phyloP scores from a whole-genome alignment of 1,284 basidiomycete genomes.

The Cryptococcus sp. region DNA sequence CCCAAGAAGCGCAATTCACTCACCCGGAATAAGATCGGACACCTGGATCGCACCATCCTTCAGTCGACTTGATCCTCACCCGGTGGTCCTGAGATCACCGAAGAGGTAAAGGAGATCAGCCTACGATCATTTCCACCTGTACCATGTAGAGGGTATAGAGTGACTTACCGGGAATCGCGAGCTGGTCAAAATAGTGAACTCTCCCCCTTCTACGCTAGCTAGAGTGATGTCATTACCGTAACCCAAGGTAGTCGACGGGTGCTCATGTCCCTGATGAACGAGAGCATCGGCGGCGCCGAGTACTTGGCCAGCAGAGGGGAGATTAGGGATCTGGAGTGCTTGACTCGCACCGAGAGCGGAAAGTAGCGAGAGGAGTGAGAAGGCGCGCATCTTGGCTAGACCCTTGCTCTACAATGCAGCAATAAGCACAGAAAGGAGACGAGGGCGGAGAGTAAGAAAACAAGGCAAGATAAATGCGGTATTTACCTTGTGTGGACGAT shows the following conservation, averaged over 20 bases:
- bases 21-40: constrained; percentile 46
- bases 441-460: no score
- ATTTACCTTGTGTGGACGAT: no score
- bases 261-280: constrained; percentile 17
- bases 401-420: no score
- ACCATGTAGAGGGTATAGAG: neutral
- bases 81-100: constrained; percentile 33
- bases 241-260: constrained; percentile 19
- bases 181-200: constrained; percentile 32
- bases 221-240: constrained; percentile 41
- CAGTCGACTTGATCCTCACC: constrained; percentile 50
- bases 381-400: no score
- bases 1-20: neutral
- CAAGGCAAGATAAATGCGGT: no score
- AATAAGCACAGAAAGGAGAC: no score
- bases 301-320: constrained; percentile 32
- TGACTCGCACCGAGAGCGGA: no score
- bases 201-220: constrained; percentile 30
- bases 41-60: constrained; percentile 53
- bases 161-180: constrained; percentile 38
- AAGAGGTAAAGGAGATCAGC: neutral
- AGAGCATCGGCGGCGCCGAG: constrained; percentile 31
- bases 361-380: no score
- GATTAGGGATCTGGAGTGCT: constrained; percentile 37
- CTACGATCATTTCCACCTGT: neutral